These are phyloP conservation scores for Protomyces macrosporus DNA, from an alignment of 1,139 yeast species.

Conservation along the genomic window DNA sequence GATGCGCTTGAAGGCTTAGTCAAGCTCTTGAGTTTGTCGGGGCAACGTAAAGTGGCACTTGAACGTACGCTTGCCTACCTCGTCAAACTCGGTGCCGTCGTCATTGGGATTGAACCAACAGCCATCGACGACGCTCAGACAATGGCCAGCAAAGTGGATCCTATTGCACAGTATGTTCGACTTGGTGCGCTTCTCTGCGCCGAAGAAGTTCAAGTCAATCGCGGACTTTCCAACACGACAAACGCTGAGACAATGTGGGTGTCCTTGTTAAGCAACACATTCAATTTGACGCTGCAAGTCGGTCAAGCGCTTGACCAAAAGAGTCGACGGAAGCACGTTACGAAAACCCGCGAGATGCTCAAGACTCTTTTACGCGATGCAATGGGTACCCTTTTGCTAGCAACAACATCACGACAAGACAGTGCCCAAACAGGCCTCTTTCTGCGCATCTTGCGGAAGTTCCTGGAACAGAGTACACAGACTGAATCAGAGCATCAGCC, in stretches of 20 bases:
- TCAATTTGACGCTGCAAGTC: background rate
- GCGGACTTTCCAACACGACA: too few relatives aligned
- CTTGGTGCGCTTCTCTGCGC: background rate
- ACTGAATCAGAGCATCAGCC: constrained; percentile 27
- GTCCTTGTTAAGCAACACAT: background rate
- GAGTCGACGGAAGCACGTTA: background rate
- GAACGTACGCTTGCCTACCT: constrained; percentile 32
- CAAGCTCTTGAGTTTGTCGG: constrained; percentile 29
- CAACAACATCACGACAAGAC: background rate
- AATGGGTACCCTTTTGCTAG: constrained; percentile 29
- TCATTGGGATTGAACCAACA: background rate
- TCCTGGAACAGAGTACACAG: constrained; percentile 39
- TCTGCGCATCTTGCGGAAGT: constrained; percentile 48
- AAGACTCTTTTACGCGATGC: constrained; percentile 35
- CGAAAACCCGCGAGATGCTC: constrained; percentile 33
- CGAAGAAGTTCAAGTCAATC: background rate
- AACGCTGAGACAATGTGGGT: background rate
- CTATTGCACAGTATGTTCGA: background rate
- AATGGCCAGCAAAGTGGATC: background rate
- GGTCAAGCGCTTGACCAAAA: background rate
- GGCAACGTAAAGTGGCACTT: constrained; percentile 29
- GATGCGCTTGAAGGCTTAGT: constrained; percentile 32
- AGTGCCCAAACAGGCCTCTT: constrained; percentile 40
- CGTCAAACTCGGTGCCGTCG: background rate
- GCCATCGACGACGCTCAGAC: background rate